These are phyloP conservation scores for Ophiostoma triangulosporum DNA, from an alignment of 2,329 filamentous ascomycete genomes.

Conservation along the genomic window DNA sequence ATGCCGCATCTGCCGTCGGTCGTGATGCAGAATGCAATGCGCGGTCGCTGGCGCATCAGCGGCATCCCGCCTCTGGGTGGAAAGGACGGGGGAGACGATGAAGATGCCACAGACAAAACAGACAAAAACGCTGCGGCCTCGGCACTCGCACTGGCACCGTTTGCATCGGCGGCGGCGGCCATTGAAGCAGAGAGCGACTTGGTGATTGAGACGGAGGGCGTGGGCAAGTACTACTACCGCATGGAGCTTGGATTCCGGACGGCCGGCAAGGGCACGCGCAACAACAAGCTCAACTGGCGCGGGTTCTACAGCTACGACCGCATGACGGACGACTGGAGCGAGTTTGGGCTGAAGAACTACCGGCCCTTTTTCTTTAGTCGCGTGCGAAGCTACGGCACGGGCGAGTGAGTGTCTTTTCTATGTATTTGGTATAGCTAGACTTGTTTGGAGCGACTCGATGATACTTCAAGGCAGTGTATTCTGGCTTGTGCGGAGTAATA, in stretches of 20 bases:
- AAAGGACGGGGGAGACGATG: slow-evolving; percentile 10
- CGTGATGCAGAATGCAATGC: slow-evolving; percentile 56
- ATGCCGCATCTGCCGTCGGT: slow-evolving; percentile 29
- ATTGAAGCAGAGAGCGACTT: slow-evolving; percentile 51
- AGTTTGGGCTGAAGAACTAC: slow-evolving; percentile 54
- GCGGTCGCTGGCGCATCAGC: slow-evolving; percentile 38
- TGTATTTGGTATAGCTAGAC: not conserved
- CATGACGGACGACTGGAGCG: slow-evolving; percentile 79
- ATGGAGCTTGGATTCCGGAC: slow-evolving; percentile 63
- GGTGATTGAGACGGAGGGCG: slow-evolving; percentile 76
- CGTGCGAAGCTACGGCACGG: slow-evolving; percentile 40
- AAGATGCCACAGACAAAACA: not conserved
- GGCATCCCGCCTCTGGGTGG: slow-evolving; percentile 20
- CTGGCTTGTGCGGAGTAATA: too few relatives aligned
- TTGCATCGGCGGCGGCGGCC: slow-evolving; percentile 15
- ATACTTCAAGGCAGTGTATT: too few relatives aligned
- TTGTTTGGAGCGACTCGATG: too few relatives aligned
- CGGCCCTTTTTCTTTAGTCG: slow-evolving; percentile 56
- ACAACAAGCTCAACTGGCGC: slow-evolving; percentile 81
- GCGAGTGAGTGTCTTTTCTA: slow-evolving; percentile 8
- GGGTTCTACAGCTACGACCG: slow-evolving; percentile 86
- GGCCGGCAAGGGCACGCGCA: slow-evolving; percentile 50
- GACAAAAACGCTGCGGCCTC: not conserved
- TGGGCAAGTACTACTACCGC: slow-evolving; percentile 70
- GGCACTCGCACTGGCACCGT: not conserved